Percentiles rank a stretch among this genome's conserved stretches.
Conservation (phyloP, 345 rosid genomes). For the Sisymbrium irio region DNA sequence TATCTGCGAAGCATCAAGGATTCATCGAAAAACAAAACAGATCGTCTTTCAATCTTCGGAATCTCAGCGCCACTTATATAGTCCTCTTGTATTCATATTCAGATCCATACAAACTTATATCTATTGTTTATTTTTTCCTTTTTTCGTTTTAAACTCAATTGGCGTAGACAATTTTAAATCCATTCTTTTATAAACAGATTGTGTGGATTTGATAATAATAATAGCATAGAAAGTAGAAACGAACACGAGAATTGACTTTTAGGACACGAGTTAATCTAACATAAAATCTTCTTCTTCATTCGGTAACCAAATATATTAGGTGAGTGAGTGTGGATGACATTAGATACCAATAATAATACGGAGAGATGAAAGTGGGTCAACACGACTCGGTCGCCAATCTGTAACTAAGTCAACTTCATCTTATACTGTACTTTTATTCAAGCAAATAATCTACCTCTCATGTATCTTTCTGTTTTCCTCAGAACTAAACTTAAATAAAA, state of each 20-base stretch:
- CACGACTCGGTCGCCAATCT: constrained; percentile 1
- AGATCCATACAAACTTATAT: neutral
- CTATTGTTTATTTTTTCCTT: neutral
- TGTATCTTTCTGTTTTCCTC: neutral
- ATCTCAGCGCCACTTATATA: neutral
- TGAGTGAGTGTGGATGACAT: neutral
- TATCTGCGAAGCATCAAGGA: neutral
- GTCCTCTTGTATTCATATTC: neutral
- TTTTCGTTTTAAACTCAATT: neutral
- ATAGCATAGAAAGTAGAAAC: neutral
- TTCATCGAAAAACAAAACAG: neutral
- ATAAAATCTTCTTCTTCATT: neutral
- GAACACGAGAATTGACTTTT: constrained; percentile 16
- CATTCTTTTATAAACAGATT: neutral
- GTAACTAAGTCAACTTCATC: constrained; percentile 11
- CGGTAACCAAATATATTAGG: constrained; percentile 25
- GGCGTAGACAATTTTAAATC: neutral
- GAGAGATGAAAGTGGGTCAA: constrained; percentile 16
- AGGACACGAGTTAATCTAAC: neutral
- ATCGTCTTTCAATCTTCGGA: neutral
- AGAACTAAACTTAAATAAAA: neutral
- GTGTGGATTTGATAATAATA: neutral
- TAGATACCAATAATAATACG: neutral
- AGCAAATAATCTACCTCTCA: neutral
- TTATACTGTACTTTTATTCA: neutral